Base-by-base conservation (phyloP, 352 stramenopile genomes). In the Phytophthora litchii region DNA sequence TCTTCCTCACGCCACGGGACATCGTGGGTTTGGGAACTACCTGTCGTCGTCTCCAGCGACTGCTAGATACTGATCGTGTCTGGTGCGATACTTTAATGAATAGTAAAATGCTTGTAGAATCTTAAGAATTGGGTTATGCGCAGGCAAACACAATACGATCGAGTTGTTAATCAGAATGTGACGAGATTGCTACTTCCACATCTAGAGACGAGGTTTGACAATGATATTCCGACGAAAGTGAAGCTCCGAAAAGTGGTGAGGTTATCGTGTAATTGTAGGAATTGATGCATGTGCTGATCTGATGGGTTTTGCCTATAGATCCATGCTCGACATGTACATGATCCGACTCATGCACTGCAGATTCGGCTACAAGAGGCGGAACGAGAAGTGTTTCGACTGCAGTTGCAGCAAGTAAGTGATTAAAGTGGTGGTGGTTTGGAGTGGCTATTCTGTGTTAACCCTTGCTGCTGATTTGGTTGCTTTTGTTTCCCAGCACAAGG, bases 261-360 rank as follows among this genome's bases (percentile, higher is more conserved):
- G 3, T 6, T 14, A 1, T 6, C 1, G 13, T 20, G 11, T 10
- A n/a, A 20, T 14, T 40, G 5, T 5, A 54, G 10, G 36, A 56
- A 3, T 48, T 34, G 11, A 23, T 11, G 3, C 25, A 12, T 12
- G 16, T 40, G 21, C 32, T 60, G 27, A 47, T 32, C 27, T 23
- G 20, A 1, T 38, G 7, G 25, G 38, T 63, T 43, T 25, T 35
- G 10, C 11, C 4, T 10, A 3, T 17, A 84, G 76, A 54, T 86
- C 1, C 74, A 80, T 44, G 70, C 65, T 40, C 74, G 74, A 8
- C 68, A 54, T 41, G 55, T 81, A 10, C 57, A 83, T 13, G 74
- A 87, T 37, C 74, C 74, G 16, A 85, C 77, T 3, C 78, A 79
- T 61, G 60, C 72, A 3, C 51, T 87, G 51, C 63, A 83, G 43